Percentiles rank a stretch among this genome's conserved stretches.
Conservation (phyloP, 805 yeast genomes). For the Saccharomycopsis lassenensis region DNA sequence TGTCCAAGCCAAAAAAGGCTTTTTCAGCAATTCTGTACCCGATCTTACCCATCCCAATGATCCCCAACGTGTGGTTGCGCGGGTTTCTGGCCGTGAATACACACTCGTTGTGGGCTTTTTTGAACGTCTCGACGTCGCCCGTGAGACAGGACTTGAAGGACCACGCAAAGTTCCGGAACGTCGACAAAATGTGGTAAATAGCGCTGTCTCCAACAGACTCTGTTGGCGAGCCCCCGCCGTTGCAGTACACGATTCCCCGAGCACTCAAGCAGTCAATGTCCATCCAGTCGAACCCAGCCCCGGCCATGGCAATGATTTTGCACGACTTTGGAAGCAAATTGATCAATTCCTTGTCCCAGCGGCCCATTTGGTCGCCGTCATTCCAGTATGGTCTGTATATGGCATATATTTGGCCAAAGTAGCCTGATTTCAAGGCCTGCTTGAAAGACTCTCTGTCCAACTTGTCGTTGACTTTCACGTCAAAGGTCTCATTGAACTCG, state of each 20-base stretch:
- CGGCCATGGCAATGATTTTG: constrained; percentile 16
- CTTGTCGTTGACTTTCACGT: constrained; percentile 3
- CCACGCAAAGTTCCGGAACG: constrained; percentile 15
- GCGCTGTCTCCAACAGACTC: constrained; percentile 16
- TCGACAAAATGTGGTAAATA: constrained; percentile 14
- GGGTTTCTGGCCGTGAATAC: constrained; percentile 21
- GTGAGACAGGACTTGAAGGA: constrained; percentile 8
- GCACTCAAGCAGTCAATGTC: constrained; percentile 32
- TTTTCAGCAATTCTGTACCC: constrained; percentile 25
- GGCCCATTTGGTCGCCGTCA: constrained; percentile 17
- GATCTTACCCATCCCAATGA: constrained; percentile 28
- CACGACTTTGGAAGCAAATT: constrained; percentile 12
- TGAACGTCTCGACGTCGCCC: constrained; percentile 4
- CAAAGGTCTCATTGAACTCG: constrained; percentile 6
- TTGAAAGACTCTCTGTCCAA: constrained; percentile 6
- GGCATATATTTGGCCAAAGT: constrained; percentile 14
- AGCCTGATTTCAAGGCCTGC: constrained; percentile 2
- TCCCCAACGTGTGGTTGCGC: constrained; percentile 25
- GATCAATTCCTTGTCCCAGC: constrained; percentile 14
- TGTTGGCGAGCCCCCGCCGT: constrained; percentile 16
- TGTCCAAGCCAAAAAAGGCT: constrained; percentile 20
- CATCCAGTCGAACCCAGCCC: constrained; percentile 52
- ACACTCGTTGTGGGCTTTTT: constrained; percentile 9
- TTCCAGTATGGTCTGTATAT: constrained; percentile 17
- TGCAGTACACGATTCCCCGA: constrained; percentile 25